Conservation (phyloP, 164 flowering plant species). For the Aristolochia contorta region DNA sequence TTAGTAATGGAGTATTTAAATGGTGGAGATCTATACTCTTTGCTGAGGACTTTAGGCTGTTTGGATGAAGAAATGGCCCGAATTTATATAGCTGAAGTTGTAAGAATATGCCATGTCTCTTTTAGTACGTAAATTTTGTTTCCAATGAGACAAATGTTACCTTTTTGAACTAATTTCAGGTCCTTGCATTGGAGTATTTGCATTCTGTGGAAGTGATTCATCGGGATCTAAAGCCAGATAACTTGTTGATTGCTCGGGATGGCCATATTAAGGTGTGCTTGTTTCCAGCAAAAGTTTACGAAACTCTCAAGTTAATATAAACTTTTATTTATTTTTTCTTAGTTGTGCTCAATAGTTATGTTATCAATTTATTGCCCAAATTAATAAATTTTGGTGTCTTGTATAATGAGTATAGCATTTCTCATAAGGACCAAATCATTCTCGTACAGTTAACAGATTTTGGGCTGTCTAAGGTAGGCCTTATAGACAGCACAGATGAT, state of each 20-base stretch:
- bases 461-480: conserved; percentile 98
- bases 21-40: conserved; percentile 96
- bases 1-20: conserved; percentile 96
- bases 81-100: conserved; percentile 92
- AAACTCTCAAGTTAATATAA: background rate
- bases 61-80: conserved; percentile 93
- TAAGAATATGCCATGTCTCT: conserved; percentile 26
- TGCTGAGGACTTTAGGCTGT: conserved; percentile 83
- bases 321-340: background rate
- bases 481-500: conserved; percentile 93
- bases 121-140: background rate
- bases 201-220: conserved; percentile 92
- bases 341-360: background rate
- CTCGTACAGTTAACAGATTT: conserved; percentile 98
- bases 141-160: background rate
- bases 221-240: conserved; percentile 97
- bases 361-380: background rate
- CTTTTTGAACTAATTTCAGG: conserved; percentile 32
- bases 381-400: background rate
- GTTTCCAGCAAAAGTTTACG: background rate
- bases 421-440: conserved; percentile 36
- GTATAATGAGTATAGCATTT: conserved; percentile 3
- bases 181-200: conserved; percentile 96
- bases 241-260: conserved; percentile 86
- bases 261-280: conserved; percentile 93